Conservation (phyloP, 208 protist genomes). For the Leishmania gerbilli region DNA sequence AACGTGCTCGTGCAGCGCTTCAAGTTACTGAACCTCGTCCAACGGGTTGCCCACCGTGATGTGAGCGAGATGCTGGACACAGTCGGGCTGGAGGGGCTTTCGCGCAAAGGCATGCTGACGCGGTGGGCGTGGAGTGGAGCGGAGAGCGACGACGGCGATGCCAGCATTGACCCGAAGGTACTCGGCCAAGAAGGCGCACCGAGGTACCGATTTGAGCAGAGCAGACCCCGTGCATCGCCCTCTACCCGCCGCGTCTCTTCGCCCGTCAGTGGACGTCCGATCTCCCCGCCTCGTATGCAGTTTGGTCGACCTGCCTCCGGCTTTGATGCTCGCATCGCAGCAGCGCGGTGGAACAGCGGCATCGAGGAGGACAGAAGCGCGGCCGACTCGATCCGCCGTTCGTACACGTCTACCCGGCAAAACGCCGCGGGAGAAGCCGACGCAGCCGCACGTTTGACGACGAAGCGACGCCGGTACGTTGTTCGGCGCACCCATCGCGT, state of each 20-base stretch:
- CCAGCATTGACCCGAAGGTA: not conserved
- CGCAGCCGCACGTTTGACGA: not conserved
- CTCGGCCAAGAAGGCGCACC: not conserved
- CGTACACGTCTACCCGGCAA: not conserved
- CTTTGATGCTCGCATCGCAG: slow-evolving; percentile 29
- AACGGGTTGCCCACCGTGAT: slow-evolving; percentile 81
- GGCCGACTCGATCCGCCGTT: not conserved
- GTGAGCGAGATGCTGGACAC: slow-evolving; percentile 83
- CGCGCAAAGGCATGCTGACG: slow-evolving; percentile 51
- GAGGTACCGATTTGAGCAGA: not conserved
- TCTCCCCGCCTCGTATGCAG: slow-evolving; percentile 13
- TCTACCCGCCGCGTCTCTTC: not conserved
- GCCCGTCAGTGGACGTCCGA: not conserved
- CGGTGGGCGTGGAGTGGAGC: not conserved
- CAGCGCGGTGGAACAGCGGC: slow-evolving; percentile 16
- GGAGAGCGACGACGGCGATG: not conserved
- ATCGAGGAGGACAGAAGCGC: slow-evolving; percentile 7
- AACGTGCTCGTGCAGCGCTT: slow-evolving; percentile 82
- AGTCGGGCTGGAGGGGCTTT: slow-evolving; percentile 71
- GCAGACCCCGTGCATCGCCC: not conserved
- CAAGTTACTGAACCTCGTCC: slow-evolving; percentile 85
- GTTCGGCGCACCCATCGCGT: slow-evolving; percentile 22
- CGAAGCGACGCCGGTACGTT: slow-evolving; percentile 14
- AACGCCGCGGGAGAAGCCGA: not conserved
- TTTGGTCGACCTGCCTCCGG: slow-evolving; percentile 17